phyloP scores from a whole-genome alignment of 1,139 yeast species.

The Groenewaldozyma sp. region DNA sequence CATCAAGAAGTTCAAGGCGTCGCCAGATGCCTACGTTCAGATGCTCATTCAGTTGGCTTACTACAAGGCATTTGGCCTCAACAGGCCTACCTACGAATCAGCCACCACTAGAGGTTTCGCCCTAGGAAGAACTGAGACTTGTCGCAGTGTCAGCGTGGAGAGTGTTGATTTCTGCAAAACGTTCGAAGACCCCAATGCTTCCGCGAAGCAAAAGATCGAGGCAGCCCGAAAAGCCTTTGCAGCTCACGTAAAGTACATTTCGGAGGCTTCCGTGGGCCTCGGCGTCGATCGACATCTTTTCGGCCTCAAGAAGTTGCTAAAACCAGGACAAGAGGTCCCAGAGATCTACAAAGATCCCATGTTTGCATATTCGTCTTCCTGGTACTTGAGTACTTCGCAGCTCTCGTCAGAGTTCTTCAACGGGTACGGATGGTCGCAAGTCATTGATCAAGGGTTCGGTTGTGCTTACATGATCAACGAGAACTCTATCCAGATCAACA shows the following conservation, averaged over 20 bases:
- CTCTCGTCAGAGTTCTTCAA: constrained; percentile 80
- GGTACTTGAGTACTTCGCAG: constrained; percentile 89
- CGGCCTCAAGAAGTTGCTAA: constrained; percentile 71
- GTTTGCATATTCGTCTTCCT: constrained; percentile 62
- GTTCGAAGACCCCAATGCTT: constrained; percentile 54
- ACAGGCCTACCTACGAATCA: constrained; percentile 90
- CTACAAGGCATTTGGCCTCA: constrained; percentile 71
- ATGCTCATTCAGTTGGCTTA: constrained; percentile 74
- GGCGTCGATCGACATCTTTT: constrained; percentile 94
- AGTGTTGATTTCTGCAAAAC: constrained; percentile 64
- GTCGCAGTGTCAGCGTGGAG: constrained; percentile 77
- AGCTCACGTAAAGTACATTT: constrained; percentile 67
- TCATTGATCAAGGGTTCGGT: constrained; percentile 88
- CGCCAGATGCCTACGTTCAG: constrained; percentile 76
- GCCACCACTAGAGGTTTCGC: constrained; percentile 88
- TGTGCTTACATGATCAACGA: constrained; percentile 87
- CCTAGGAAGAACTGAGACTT: constrained; percentile 94
- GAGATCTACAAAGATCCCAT: constrained; percentile 69
- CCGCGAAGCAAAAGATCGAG: constrained; percentile 50
- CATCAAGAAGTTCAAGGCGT: constrained; percentile 64
- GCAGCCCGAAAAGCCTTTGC: constrained; percentile 67
- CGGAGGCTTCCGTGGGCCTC: constrained; percentile 72
- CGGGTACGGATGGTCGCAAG: constrained; percentile 97
- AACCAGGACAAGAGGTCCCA: constrained; percentile 54
- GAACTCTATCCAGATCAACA: constrained; percentile 79